Base-by-base conservation (phyloP, 345 rosid species). In the Mangifera indica region DNA sequence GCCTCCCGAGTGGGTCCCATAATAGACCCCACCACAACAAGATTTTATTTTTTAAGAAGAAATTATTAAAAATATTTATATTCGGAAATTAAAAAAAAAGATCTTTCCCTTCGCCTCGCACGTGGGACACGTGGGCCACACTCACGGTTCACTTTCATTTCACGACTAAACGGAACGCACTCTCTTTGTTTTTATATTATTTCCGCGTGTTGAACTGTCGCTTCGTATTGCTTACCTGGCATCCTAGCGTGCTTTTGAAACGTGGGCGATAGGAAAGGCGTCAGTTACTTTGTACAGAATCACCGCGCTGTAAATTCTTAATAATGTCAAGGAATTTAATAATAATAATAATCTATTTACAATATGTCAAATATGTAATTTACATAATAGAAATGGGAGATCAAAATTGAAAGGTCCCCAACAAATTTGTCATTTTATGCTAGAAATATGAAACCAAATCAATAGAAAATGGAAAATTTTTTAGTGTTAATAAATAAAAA, bases 1-100 rank as follows among this genome's bases (percentile, higher is more conserved):
- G 32, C 32, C 80, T 67, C 42, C 9, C 77, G 53, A 54, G 46
- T 69, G 79, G 84, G 82, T n/a, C 82, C 86, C 86, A 44, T 69
- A 10, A 69, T 66, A 65, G 75, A 66, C 37, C 17, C 77, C 76
- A 71, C 61, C 14, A 29, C 21, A 14, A 22, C 55, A 24, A 14
- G 21, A 45, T 0, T 1, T 18, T 29, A 1, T 29, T 29, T 3
- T 29, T 1, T 1, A 29, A 29, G 32, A 29, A 29, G 32, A 29
- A 29, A 29, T 29, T 29, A 29, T 29, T 29, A 29, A 29, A 29
- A 29, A 29, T 29, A 1, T 29, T 29, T 3, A 29, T 1, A 29
- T n/a, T n/a, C n/a, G n/a, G n/a, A 11, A 20, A 11, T 34, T 37
- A n/a, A 17, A 49, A 34, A 58, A 46, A 17, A 34, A 59, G 58